Conservation (phyloP, 2,329 filamentous ascomycete species). For the Cordyceps cicadae region DNA sequence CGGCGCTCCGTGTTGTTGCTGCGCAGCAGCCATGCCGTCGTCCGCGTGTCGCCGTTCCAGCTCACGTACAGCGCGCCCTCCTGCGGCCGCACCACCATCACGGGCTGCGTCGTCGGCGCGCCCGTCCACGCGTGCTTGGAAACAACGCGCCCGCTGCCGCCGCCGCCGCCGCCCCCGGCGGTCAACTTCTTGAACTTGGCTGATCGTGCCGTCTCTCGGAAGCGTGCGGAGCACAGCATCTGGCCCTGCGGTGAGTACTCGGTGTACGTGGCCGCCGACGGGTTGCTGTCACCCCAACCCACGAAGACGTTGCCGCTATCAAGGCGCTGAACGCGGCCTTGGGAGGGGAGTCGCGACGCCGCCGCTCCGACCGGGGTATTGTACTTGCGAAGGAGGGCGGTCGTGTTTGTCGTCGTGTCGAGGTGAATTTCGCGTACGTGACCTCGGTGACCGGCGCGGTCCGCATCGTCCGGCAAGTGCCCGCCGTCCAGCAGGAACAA, state of each 20-base stretch:
- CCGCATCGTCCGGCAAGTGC: constrained; percentile 13
- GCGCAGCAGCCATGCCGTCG: constrained; percentile 34
- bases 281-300: constrained; percentile 41
- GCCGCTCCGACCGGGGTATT: constrained; percentile 35
- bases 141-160: constrained; percentile 32
- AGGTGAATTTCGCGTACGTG: constrained; percentile 38
- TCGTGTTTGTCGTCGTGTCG: constrained; percentile 34
- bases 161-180: too few species aligned
- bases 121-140: constrained; percentile 45
- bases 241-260: constrained; percentile 36
- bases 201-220: not conserved
- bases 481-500: constrained; percentile 35
- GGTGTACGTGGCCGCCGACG: constrained; percentile 29
- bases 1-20: constrained; percentile 11
- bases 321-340: constrained; percentile 40
- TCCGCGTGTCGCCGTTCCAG: constrained; percentile 45
- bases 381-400: constrained; percentile 37
- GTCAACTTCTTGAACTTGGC: not conserved
- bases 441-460: constrained; percentile 14
- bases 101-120: constrained; percentile 25
- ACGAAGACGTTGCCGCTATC: constrained; percentile 43
- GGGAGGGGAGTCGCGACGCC: constrained; percentile 37
- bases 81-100: constrained; percentile 20
- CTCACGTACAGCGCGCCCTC: constrained; percentile 36
- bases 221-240: constrained; percentile 39